Conservation (phyloP, 179 eudicot species). For the Spergularia azorica region DNA sequence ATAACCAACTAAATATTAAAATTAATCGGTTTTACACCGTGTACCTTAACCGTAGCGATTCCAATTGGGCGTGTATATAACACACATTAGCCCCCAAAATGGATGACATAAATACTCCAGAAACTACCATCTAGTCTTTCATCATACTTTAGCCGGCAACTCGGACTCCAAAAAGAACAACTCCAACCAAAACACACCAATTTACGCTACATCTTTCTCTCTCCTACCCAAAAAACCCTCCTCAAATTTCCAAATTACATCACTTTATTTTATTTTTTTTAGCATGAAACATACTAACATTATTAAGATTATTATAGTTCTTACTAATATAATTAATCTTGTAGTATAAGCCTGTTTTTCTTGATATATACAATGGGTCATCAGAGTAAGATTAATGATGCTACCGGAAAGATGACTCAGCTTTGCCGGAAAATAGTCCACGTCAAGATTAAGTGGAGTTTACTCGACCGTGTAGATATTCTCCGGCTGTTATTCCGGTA, state of each 20-base stretch:
- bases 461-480: constrained; percentile 35
- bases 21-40: too few relatives aligned
- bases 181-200: not conserved
- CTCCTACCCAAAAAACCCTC: not conserved
- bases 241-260: not conserved
- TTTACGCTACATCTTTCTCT: not conserved
- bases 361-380: not conserved
- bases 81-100: not conserved
- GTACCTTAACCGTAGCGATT: too few relatives aligned
- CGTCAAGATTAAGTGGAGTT: constrained; percentile 39
- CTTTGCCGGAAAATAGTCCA: constrained; percentile 59
- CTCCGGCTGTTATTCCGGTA: constrained; percentile 49
- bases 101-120: constrained; percentile 20
- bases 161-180: constrained; percentile 13
- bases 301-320: too few relatives aligned
- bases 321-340: too few relatives aligned
- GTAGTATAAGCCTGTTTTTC: not conserved
- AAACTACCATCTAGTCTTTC: not conserved
- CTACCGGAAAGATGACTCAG: constrained; percentile 66
- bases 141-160: constrained; percentile 18
- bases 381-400: constrained; percentile 31
- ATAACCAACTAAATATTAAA: too few relatives aligned
- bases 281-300: constrained; percentile 9
- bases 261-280: not conserved
- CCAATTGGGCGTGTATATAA: not conserved